Evolutionary conservation across 106 monocot genomes (phyloP), one percentile per base, ranked within the genome.

Genomic region (Xerophyta viscosa): DNA sequence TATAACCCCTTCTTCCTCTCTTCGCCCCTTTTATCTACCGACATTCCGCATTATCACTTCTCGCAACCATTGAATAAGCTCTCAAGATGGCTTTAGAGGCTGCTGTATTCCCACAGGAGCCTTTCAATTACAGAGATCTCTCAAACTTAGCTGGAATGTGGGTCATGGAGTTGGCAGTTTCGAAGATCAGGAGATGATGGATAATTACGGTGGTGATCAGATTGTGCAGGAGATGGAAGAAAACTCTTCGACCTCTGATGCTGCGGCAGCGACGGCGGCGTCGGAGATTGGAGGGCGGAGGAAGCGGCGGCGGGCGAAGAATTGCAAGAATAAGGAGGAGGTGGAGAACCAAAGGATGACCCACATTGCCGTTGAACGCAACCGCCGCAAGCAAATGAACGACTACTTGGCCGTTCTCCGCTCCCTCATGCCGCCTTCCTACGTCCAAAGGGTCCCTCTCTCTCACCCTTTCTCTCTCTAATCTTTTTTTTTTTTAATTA

Each of bases 11-110:
- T n/a, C n/a, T n/a, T n/a, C n/a, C n/a, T n/a, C n/a, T n/a, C n/a
- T n/a, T n/a, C n/a, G n/a, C n/a, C n/a, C n/a, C n/a, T n/a, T n/a
- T n/a, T n/a, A n/a, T n/a, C n/a, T n/a, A n/a, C n/a, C n/a, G n/a
- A n/a, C n/a, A n/a, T n/a, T n/a, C n/a, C n/a, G n/a, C n/a, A n/a
- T n/a, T n/a, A n/a, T n/a, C n/a, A n/a, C n/a, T n/a, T n/a, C n/a
- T n/a, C n/a, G n/a, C n/a, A n/a, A n/a, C n/a, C n/a, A n/a, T n/a
- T n/a, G n/a, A n/a, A n/a, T n/a, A n/a, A n/a, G n/a, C n/a, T n/a
- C n/a, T n/a, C n/a, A n/a, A n/a, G n/a, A 81, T 83, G 83, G 83
- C 83, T 26, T 57, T 83, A 28, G 77, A 83, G 24, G 63, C 83
- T 8, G 77, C 66, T 37, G 70, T 77, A 2, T 83, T 83, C 65